Base-by-base conservation (phyloP, 345 rosid species). In the Atalantia buxifolia region DNA sequence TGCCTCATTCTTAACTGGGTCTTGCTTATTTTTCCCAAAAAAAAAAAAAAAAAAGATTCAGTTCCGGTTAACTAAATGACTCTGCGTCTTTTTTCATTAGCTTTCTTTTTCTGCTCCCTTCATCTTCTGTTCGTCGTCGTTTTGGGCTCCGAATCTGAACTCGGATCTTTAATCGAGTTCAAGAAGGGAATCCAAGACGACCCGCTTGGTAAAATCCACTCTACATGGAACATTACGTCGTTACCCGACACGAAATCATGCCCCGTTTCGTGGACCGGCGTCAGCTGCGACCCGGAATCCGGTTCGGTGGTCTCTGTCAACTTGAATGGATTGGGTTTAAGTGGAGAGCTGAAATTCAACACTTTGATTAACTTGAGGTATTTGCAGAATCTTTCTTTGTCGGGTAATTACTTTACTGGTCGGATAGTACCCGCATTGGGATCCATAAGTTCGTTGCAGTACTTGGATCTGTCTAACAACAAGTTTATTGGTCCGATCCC, bases 401-500 rank as follows among this genome's bases (percentile, higher is more conserved):
- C 97, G 0, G 97, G 99, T 0, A 95, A 95, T 83, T 60, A 19
- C 38, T 95, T 95, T 86, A 90, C 94, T 16, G 99, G 99, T 71
- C 87, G 99, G 69, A 70, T 95, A n/a, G 91, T 89, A 2, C 99
- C 99, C 79, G 72, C 92, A 18, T 78, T 95, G 76, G 98, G 98
- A 16, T 69, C 82, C 27, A 87, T 95, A 35, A 81, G 79, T 24
- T 83, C 98, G 70, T 87, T 95, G 53, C 88, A 90, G 86, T 69
- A 80, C 82, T 80, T 95, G 86, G 98, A 95, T 95, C 99, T 95
- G 81, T 93, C 99, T 0, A 48, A 82, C 42, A 95, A 93, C 78
- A 71, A 74, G 56, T 95, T 95, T 76, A 83, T 89, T 24, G 99
- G 99, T 16, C 93, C 99, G 71, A 90, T 95, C 79, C 99, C 99